Conservation (phyloP, 495 filamentous ascomycete genomes). For the Sporormia fimetaria region DNA sequence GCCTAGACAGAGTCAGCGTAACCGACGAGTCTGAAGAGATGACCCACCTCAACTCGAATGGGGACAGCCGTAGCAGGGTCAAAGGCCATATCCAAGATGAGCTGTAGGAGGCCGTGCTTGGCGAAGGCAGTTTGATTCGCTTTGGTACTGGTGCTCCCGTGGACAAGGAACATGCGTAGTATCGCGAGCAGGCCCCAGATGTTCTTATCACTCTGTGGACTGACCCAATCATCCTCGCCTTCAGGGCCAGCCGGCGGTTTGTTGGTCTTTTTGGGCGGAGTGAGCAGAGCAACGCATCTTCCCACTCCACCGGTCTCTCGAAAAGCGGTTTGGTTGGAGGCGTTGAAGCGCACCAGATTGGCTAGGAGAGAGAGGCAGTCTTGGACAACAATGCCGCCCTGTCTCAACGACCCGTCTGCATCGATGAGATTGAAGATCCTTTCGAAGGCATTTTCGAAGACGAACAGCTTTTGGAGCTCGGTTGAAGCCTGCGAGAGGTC, state of each 20-base stretch:
- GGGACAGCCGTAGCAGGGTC: slow-evolving; percentile 58
- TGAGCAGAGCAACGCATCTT: slow-evolving; percentile 57
- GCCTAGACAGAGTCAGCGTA: slow-evolving; percentile 41
- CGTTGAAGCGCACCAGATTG: slow-evolving; percentile 79
- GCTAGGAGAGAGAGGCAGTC: slow-evolving; percentile 90
- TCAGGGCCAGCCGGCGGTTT: slow-evolving; percentile 40
- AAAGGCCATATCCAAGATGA: slow-evolving; percentile 75
- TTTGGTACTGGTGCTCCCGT: slow-evolving; percentile 65
- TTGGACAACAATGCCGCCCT: slow-evolving; percentile 83
- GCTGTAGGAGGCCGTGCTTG: slow-evolving; percentile 68
- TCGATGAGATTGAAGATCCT: slow-evolving; percentile 71
- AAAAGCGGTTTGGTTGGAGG: slow-evolving; percentile 88
- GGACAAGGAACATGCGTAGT: slow-evolving; percentile 70
- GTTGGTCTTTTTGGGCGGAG: slow-evolving; percentile 36
- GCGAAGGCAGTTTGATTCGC: slow-evolving; percentile 81
- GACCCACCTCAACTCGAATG: slow-evolving; percentile 67
- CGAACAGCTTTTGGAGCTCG: slow-evolving; percentile 86
- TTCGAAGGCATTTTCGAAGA: slow-evolving; percentile 89
- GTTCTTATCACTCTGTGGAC: slow-evolving; percentile 75
- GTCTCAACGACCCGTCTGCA: slow-evolving; percentile 65
- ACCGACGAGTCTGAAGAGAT: background rate
- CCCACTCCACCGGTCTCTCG: slow-evolving; percentile 78
- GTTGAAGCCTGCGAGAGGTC: slow-evolving; percentile 58
- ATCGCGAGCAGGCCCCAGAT: slow-evolving; percentile 82
- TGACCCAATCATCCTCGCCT: slow-evolving; percentile 58